Evolutionary conservation across 2,329 filamentous ascomycete genomes (phyloP), one percentile per base, ranked within the genome.

Genomic region (Phoma sp.): DNA sequence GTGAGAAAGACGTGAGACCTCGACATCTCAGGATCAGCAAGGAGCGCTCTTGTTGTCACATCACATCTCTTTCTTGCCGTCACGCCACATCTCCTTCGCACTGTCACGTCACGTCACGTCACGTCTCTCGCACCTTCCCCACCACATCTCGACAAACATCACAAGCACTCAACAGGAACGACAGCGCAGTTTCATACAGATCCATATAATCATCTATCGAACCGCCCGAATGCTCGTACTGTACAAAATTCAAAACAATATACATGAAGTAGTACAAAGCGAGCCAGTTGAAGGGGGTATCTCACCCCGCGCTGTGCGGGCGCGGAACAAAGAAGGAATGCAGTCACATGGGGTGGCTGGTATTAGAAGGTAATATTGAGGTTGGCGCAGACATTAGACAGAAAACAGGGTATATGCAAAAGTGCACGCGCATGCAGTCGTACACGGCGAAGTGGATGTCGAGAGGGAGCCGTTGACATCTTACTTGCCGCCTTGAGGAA

Each of bases 351-450:
- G 39, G n/a, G 37, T 33, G 26, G 34, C 50, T 42, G 39, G 43
- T 55, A 68, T 69, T 71, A 69, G 56, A 67, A 69, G 46, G 20
- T 53, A 57, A 45, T 68, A 60, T 34, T 32, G 39, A 32, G 53
- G 47, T 43, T 57, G 32, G 34, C 30, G 47, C 57, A 63, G 63
- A 52, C 62, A 61, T 65, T 66, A 69, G 34, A 58, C 46, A 60
- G 49, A 57, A 61, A 70, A 64, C 65, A 61, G 71, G 72, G 72
- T 74, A 74, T 74, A 74, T 73, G 70, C 69, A 71, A 68, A 68
- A 66, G 61, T 64, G 64, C 48, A 57, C 56, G 54, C 56, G 68
- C 67, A 69, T 72, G 66, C 64, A 71, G 66, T 73, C 71, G 65
- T 71, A 66, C 57, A 69, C 59, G 57, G 65, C 56, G 58, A 53